Base-by-base conservation (phyloP, 1,284 basidiomycete species). In the Trametes pubescens region DNA sequence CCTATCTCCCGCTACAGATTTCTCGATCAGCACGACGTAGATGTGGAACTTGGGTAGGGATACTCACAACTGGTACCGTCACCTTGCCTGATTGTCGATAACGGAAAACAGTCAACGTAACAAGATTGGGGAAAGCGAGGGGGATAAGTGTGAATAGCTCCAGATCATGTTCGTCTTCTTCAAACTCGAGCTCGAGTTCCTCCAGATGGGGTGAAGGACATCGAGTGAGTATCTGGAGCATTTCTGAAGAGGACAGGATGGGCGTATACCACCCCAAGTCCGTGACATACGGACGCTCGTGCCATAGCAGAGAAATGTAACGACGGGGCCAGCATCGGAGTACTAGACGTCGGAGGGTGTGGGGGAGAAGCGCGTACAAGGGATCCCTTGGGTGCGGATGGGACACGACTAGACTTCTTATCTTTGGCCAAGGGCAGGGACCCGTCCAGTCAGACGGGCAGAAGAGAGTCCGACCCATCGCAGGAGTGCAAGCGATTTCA, bases 301-400 rank as follows among this genome's bases (percentile, higher is more conserved):
- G 32, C 29, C 14, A 18, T 7, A 32, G 32, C 4, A 29, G 44
- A 18, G 18, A 38, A 21, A 58, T 10, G 24, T 51, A 58, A n/a
- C 35, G 49, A 9, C 57, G 57, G 9, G 57, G 57, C 35, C 37
- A 51, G 32, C 29, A 40, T 10, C 44, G 47, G 2, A 58, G 24
- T 3, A 14, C 9, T 6, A 58, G 24, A 29, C 47, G 22, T n/a
- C 37, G 47, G 0, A 58, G 37, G 8, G 16, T 44, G 13, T 21
- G 22, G 7, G 57, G 57, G 16, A 51, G 40, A 13, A 40, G 26
- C 14, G 57, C 22, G 34, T 40, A 58, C 6, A 51, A 9, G 8
- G 21, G 26, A 32, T 58, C 57, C 10, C 51, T 18, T 13, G 57
- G 57, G n/a, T 58, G 35, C 24, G 57, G 48, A 14, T 51, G 49